Evolutionary conservation across 768 basidiomycete species (phyloP).

Genomic region (Suillus subalutaceus): DNA sequence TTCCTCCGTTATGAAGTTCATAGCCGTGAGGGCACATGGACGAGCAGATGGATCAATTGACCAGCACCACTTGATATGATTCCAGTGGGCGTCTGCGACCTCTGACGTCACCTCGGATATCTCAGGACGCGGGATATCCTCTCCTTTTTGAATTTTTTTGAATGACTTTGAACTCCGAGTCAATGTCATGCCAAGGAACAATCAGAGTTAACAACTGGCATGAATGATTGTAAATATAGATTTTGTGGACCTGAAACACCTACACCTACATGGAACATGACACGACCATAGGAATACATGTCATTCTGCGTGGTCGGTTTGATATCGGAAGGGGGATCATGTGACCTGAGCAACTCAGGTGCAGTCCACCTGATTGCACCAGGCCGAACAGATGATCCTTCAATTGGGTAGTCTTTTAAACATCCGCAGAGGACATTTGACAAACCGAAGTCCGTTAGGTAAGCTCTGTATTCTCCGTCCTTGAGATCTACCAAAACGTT

Average conservation of each 20-base stretch:
- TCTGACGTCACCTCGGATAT: neutral
- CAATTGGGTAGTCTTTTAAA: slow-evolving; percentile 21
- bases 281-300: slow-evolving; percentile 41
- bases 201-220: neutral
- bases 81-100: neutral
- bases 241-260: neutral
- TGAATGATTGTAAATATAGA: neutral
- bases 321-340: slow-evolving; percentile 14
- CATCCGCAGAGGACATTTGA: slow-evolving; percentile 41
- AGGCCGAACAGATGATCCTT: slow-evolving; percentile 30
- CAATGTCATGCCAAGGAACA: neutral
- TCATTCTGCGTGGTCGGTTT: slow-evolving; percentile 32
- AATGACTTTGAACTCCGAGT: neutral
- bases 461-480: slow-evolving; percentile 29
- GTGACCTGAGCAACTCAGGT: slow-evolving; percentile 30
- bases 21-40: neutral
- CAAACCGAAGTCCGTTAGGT: slow-evolving; percentile 48
- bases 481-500: slow-evolving; percentile 20
- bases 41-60: neutral
- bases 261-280: slow-evolving; percentile 18
- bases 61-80: slow-evolving; percentile 1
- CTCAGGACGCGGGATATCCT: neutral
- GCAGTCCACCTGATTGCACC: slow-evolving; percentile 10
- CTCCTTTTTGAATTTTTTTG: slow-evolving; percentile 1
- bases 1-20: neutral